These are phyloP conservation scores for Eutypella sp. DNA, from an alignment of 2,329 filamentous ascomycete species.

Conservation along the genomic window DNA sequence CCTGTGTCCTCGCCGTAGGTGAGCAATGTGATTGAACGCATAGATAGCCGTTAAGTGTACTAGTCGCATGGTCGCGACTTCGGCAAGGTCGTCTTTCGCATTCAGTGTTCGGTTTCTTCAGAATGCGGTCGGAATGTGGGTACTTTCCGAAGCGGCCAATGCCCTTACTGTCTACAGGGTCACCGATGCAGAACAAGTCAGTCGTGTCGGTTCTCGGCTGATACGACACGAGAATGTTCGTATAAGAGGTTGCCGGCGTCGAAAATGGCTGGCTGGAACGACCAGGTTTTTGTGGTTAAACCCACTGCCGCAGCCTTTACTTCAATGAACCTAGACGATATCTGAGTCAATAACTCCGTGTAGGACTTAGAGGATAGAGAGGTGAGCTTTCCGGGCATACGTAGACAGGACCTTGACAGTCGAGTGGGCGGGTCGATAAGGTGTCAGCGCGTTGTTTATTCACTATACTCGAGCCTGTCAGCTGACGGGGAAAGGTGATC, in stretches of 20 bases:
- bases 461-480: no score
- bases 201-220: conserved; percentile 10
- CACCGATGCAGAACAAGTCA: conserved; percentile 14
- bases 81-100: conserved; percentile 9
- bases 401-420: conserved; percentile 15
- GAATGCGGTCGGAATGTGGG: conserved; percentile 14
- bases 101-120: conserved; percentile 13
- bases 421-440: no score
- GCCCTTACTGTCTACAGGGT: conserved; percentile 21
- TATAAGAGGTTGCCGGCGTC: conserved; percentile 15
- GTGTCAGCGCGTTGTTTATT: no score
- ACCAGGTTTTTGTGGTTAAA: conserved; percentile 24
- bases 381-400: conserved; percentile 22
- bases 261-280: conserved; percentile 14
- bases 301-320: conserved; percentile 24
- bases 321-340: conserved; percentile 17
- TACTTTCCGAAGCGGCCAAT: conserved; percentile 20
- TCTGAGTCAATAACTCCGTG: conserved; percentile 12
- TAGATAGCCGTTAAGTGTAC: conserved; percentile 23
- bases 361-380: conserved; percentile 23
- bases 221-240: conserved; percentile 16
- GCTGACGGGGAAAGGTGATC: no score
- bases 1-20: conserved; percentile 13
- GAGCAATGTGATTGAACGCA: conserved; percentile 19
- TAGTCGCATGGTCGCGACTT: conserved; percentile 19